These are phyloP conservation scores for Lagenaria siceraria DNA, from an alignment of 306 rosid species.

Conservation along the genomic window DNA sequence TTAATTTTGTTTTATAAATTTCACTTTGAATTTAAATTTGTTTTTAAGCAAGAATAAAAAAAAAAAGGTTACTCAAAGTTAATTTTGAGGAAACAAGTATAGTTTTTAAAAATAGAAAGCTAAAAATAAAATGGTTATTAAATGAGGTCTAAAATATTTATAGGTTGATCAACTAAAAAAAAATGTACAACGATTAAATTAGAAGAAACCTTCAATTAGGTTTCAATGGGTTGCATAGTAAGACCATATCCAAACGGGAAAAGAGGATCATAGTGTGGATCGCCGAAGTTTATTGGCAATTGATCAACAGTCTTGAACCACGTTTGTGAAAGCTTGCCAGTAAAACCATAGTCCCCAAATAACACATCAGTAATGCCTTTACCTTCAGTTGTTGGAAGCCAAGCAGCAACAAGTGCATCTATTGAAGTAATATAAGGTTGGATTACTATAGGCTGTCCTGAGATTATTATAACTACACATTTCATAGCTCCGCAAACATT, in stretches of 20 bases:
- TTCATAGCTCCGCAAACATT: constrained; percentile 25
- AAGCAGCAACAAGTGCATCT: constrained; percentile 32
- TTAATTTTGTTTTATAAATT: too few relatives aligned
- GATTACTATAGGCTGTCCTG: constrained; percentile 25
- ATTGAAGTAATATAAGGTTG: constrained; percentile 13
- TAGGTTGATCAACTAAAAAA: too few relatives aligned
- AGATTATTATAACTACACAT: constrained; percentile 21
- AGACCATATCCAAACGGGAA: constrained; percentile 30
- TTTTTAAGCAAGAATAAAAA: too few relatives aligned
- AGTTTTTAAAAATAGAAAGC: too few relatives aligned
- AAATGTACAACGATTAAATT: too few relatives aligned
- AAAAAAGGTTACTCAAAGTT: too few relatives aligned
- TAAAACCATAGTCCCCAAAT: constrained; percentile 27
- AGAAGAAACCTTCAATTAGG: too few relatives aligned
- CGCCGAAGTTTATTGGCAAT: constrained; percentile 32
- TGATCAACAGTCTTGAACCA: too few relatives aligned
- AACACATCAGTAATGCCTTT: constrained; percentile 28
- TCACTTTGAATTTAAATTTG: too few relatives aligned
- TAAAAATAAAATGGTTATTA: too few relatives aligned
- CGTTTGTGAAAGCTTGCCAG: constrained; percentile 23
- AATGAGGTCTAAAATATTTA: too few relatives aligned
- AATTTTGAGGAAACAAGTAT: too few relatives aligned
- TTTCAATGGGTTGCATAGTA: constrained; percentile 13
- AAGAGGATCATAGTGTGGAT: constrained; percentile 22
- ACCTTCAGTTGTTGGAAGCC: constrained; percentile 33